phyloP scores from a whole-genome alignment of 495 filamentous ascomycete species.

The Neurospora sp. region DNA sequence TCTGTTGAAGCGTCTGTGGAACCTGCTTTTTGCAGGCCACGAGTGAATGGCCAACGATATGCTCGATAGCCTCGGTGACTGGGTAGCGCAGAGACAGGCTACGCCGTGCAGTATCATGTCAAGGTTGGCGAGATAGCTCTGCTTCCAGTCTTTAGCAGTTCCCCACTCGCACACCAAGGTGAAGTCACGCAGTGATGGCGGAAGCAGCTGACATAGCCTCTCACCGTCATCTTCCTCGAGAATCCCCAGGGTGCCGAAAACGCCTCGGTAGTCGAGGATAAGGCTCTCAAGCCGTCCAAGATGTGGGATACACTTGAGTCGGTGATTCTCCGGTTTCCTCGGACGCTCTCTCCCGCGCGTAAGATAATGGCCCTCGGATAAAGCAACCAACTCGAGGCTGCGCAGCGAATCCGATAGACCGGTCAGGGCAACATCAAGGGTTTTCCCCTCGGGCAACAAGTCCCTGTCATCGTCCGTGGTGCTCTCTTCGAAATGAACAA shows the following conservation, averaged over 20 bases:
- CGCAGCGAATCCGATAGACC: conserved; percentile 12
- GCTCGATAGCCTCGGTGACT: conserved; percentile 10
- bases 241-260: conserved; percentile 25
- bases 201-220: conserved; percentile 20
- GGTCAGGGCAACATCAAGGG: conserved; percentile 17
- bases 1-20: conserved; percentile 20
- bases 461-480: conserved; percentile 21
- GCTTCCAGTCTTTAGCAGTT: conserved; percentile 22
- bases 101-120: conserved; percentile 26
- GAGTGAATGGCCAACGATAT: conserved; percentile 25
- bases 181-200: conserved; percentile 18
- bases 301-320: conserved; percentile 21
- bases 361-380: conserved; percentile 22
- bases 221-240: conserved; percentile 26
- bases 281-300: conserved; percentile 15
- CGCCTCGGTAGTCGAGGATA: conserved; percentile 23
- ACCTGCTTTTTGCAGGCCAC: conserved; percentile 24
- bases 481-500: conserved; percentile 22
- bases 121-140: conserved; percentile 21
- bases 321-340: conserved; percentile 25
- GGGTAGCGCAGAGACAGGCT: conserved; percentile 13
- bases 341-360: conserved; percentile 23
- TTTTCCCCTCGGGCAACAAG: conserved; percentile 20
- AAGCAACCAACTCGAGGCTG: conserved; percentile 19
- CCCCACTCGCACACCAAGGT: conserved; percentile 26